A percentile compares a stretch with the other conserved stretches of the same genome.
Conservation (phyloP, 495 filamentous ascomycete species). For the Apiosordaria backusii region DNA sequence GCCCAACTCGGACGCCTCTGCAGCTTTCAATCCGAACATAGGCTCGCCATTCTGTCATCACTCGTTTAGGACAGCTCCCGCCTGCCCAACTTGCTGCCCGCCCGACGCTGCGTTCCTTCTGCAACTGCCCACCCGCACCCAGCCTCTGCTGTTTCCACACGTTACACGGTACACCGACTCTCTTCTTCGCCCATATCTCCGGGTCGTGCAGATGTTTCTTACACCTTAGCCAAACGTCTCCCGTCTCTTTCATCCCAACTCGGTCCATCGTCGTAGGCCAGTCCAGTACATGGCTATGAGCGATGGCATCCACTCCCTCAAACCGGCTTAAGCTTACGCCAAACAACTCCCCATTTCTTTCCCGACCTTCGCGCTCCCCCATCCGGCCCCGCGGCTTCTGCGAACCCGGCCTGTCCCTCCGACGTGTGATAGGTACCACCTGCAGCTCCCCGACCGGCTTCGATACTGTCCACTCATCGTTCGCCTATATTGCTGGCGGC, state of each 20-base stretch:
- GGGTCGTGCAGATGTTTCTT: constrained; percentile 15
- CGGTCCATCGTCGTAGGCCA: constrained; percentile 21
- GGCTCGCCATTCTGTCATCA: constrained; percentile 15
- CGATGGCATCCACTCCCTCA: constrained; percentile 56
- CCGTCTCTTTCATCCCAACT: constrained; percentile 3
- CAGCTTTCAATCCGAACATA: constrained; percentile 12
- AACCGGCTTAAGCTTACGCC: constrained; percentile 73
- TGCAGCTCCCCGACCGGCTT: constrained; percentile 82
- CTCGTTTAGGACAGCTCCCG: constrained; percentile 13
- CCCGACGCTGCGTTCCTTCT: neutral
- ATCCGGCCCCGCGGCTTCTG: constrained; percentile 37
- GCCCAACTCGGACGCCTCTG: neutral
- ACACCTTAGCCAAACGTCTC: constrained; percentile 16
- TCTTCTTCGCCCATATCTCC: neutral
- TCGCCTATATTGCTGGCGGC: constrained; percentile 89
- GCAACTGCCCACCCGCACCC: constrained; percentile 5
- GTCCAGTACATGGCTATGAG: constrained; percentile 45
- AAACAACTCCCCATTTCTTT: constrained; percentile 69
- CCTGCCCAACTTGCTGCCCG: neutral
- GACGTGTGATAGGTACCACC: constrained; percentile 84
- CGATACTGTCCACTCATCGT: constrained; percentile 70
- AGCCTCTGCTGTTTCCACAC: constrained; percentile 1
- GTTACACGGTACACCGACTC: constrained; percentile 10
- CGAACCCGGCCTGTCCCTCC: constrained; percentile 63
- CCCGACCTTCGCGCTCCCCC: constrained; percentile 60